Percentiles rank a stretch among this genome's conserved stretches.
Conservation (phyloP, 139 green algal genomes). For the Volvox reticuliferus region DNA sequence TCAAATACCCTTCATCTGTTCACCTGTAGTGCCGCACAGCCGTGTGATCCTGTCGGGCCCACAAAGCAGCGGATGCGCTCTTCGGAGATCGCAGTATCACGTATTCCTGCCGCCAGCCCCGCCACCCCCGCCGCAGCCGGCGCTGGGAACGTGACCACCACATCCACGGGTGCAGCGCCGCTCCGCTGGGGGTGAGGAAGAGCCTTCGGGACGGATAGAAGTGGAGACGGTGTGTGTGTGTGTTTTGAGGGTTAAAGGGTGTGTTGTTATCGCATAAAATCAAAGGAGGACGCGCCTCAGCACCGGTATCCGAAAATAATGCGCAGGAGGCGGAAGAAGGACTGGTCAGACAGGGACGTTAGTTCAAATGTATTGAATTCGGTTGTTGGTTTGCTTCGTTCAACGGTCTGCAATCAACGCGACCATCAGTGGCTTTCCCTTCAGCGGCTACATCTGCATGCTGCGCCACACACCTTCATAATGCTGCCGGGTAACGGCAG, state of each 20-base stretch:
- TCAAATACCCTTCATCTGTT: neutral
- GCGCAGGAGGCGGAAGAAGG: too few species aligned
- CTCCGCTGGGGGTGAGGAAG: neutral
- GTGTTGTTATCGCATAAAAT: too few species aligned
- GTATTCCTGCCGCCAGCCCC: neutral
- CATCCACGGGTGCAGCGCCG: neutral
- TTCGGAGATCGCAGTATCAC: neutral
- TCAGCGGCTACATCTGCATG: too few species aligned
- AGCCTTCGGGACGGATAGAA: neutral
- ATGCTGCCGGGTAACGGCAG: constrained; percentile 4
- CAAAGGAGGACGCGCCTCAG: too few species aligned
- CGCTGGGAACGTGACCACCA: neutral
- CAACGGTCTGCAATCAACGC: too few species aligned
- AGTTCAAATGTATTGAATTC: too few species aligned
- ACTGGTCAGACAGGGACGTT: too few species aligned
- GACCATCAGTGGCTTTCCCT: too few species aligned
- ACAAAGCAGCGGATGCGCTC: neutral
- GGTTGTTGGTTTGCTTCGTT: too few species aligned
- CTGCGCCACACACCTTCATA: neutral
- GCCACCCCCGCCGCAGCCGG: neutral
- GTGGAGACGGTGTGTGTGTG: too few species aligned
- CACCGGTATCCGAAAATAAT: too few species aligned
- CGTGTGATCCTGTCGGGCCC: constrained; percentile 29
- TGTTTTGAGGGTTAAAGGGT: too few species aligned
- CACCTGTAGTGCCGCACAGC: constrained; percentile 36